A percentile compares a stretch with the other conserved stretches of the same genome.
Evolutionary conservation across 164 flowering plant species (phyloP).

Genomic region (Dillenia suffruticosa): DNA sequence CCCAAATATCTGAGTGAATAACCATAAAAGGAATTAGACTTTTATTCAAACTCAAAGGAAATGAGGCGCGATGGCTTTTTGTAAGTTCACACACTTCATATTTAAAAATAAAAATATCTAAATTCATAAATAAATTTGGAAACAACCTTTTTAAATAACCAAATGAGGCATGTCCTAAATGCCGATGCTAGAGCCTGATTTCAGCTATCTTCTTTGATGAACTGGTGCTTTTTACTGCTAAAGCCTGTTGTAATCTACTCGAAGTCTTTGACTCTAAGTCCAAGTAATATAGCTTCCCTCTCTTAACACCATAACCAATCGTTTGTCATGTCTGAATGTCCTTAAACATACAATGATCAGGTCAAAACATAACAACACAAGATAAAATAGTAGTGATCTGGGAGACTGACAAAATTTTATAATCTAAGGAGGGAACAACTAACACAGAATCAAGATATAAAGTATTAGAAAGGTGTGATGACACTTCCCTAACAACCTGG

Average conservation of each 20-base stretch:
- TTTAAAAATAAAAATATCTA: conserved; percentile 11
- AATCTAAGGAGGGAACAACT: conserved; percentile 13
- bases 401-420: conserved; percentile 10
- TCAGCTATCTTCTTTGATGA: background rate
- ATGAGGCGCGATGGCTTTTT: background rate
- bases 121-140: conserved; percentile 13
- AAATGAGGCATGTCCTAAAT: conserved; percentile 9
- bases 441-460: too few species aligned
- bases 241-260: background rate
- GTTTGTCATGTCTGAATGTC: conserved; percentile 14
- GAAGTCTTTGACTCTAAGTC: conserved; percentile 6
- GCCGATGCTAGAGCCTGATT: conserved; percentile 7
- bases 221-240: background rate
- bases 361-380: conserved; percentile 28
- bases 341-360: conserved; percentile 19
- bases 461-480: conserved; percentile 7
- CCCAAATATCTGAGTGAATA: conserved; percentile 16
- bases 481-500: conserved; percentile 20
- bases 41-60: conserved; percentile 1
- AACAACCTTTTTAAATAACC: conserved; percentile 15
- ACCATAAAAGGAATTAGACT: conserved; percentile 5
- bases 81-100: conserved; percentile 17
- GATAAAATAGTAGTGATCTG: conserved; percentile 11
- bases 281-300: conserved; percentile 16
- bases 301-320: conserved; percentile 21